Percentiles rank a stretch among this genome's conserved stretches.
Evolutionary conservation across 352 stramenopile genomes (phyloP).

Genomic region (Globisporangium alternatum): DNA sequence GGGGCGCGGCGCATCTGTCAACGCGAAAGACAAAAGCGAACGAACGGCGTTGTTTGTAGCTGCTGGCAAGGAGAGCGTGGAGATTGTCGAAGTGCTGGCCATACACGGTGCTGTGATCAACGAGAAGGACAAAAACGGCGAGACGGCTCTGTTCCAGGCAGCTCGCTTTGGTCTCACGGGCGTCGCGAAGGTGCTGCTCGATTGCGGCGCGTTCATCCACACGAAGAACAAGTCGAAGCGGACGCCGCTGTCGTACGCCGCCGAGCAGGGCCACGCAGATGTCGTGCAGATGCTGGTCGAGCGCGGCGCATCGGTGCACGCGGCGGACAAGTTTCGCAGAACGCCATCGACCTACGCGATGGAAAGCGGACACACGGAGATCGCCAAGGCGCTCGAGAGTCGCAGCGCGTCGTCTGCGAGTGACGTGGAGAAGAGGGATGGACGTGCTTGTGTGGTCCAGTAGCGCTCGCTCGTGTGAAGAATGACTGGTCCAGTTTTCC

Average conservation of each 20-base stretch:
- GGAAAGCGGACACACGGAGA: constrained; percentile 9
- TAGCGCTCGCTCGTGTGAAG: neutral
- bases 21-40: constrained; percentile 3
- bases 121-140: constrained; percentile 14
- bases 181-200: constrained; percentile 5
- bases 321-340: constrained; percentile 8
- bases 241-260: constrained; percentile 15
- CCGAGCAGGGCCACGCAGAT: constrained; percentile 11
- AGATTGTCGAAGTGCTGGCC: constrained; percentile 8
- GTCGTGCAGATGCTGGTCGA: constrained; percentile 15
- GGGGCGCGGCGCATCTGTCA: constrained; percentile 2
- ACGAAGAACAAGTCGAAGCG: constrained; percentile 10
- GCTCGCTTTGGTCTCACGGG: constrained; percentile 12
- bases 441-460: neutral
- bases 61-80: constrained; percentile 9
- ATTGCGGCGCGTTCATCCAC: constrained; percentile 15
- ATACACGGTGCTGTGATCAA: constrained; percentile 11
- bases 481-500: neutral
- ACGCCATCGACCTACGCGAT: constrained; percentile 14
- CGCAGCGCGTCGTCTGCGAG: constrained; percentile 6
- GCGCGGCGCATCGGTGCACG: constrained; percentile 15
- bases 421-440: neutral
- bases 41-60: constrained; percentile 17
- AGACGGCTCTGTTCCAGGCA: constrained; percentile 16
- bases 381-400: constrained; percentile 12